Conservation (phyloP, 2,329 filamentous ascomycete species). For the Xenoacremonium recifei region DNA sequence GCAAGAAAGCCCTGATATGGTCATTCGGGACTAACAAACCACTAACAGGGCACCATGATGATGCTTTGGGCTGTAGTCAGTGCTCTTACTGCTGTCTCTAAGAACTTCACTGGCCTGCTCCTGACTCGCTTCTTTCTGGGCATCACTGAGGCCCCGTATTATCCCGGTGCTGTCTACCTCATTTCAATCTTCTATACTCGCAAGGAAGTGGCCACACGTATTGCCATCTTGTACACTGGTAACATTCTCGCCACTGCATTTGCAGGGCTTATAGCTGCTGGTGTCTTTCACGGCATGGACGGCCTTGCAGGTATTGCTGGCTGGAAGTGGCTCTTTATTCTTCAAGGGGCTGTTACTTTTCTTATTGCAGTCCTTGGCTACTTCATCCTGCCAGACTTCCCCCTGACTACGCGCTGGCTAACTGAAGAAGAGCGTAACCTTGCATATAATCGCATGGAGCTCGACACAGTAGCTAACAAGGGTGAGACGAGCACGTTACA, state of each 20-base stretch:
- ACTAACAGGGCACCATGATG: constrained; percentile 38
- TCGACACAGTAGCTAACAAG: constrained; percentile 45
- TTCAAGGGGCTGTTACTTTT: constrained; percentile 53
- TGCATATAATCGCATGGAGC: constrained; percentile 40
- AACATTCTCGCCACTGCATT: constrained; percentile 37
- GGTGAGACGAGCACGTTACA: constrained; percentile 38
- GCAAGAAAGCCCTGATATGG: constrained; percentile 7
- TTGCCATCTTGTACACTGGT: constrained; percentile 45
- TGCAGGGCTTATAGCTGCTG: constrained; percentile 44
- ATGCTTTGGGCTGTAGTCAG: constrained; percentile 48
- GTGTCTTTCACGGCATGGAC: constrained; percentile 36
- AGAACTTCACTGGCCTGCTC: constrained; percentile 48
- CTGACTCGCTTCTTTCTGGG: constrained; percentile 43
- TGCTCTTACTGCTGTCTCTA: constrained; percentile 44
- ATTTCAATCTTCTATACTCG: constrained; percentile 56
- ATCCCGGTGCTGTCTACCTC: constrained; percentile 36
- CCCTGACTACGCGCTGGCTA: constrained; percentile 41
- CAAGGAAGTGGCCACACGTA: constrained; percentile 43
- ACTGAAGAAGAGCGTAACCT: constrained; percentile 43
- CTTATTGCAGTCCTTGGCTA: constrained; percentile 25
- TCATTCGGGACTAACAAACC: no score
- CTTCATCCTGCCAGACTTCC: constrained; percentile 35
- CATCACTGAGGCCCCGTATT: constrained; percentile 41
- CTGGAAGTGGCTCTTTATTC: constrained; percentile 57
- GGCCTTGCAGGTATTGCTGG: constrained; percentile 24